Evolutionary conservation across 345 rosid genomes (phyloP).

Genomic region (Linum tenue): DNA sequence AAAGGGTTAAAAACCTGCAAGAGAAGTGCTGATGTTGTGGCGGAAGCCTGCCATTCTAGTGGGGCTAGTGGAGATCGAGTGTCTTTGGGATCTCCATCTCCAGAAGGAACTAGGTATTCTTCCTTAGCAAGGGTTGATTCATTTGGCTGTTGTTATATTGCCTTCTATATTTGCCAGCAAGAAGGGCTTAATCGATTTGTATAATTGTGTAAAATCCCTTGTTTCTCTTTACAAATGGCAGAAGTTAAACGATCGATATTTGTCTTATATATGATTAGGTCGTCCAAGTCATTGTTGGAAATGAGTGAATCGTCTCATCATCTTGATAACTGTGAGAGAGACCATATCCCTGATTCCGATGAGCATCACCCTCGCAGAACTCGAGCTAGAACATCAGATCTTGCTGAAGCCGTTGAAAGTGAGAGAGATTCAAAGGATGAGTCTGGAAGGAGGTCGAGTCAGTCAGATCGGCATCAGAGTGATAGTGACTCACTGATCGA

Average conservation of each 20-base stretch:
- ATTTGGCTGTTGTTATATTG: not conserved
- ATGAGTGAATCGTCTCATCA: conserved; percentile 16
- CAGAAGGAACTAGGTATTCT: conserved; percentile 20
- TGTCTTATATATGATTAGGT: conserved; percentile 21
- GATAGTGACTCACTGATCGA: conserved; percentile 38
- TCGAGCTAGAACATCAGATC: conserved; percentile 17
- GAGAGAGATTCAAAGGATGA: conserved; percentile 22
- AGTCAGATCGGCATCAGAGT: conserved; percentile 20
- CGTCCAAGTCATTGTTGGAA: conserved; percentile 9
- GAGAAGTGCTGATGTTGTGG: conserved; percentile 8
- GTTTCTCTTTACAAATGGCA: not conserved
- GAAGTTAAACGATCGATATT: conserved; percentile 4
- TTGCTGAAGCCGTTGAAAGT: conserved; percentile 24
- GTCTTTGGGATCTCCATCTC: conserved; percentile 15
- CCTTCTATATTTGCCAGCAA: not conserved
- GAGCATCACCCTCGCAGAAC: conserved; percentile 13
- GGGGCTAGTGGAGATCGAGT: conserved; percentile 22
- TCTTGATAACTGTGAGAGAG: conserved; percentile 11
- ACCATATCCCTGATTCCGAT: conserved; percentile 14
- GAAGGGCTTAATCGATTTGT: not conserved
- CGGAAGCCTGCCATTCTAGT: conserved; percentile 14
- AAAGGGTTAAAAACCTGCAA: conserved; percentile 20
- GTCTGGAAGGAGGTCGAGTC: conserved; percentile 16
- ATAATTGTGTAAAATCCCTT: not conserved
- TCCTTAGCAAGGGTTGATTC: conserved; percentile 21